phyloP scores from a whole-genome alignment of 2,329 filamentous ascomycete genomes.

The Zymoseptoria pseudotritici region DNA sequence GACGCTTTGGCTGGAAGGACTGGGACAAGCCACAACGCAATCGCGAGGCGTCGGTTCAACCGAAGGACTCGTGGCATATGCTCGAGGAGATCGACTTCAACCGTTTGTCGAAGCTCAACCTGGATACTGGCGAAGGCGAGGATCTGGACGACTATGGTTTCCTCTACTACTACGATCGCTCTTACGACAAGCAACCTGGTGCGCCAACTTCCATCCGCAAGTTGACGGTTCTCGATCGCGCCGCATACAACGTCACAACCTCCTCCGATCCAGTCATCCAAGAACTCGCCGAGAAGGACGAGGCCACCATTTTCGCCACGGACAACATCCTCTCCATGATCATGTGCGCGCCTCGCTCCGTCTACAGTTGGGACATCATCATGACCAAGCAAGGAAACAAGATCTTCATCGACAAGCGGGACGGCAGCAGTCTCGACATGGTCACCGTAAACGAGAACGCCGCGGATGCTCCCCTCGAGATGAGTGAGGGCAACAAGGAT shows the following conservation, averaged over 20 bases:
- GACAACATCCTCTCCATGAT: slow-evolving; percentile 98
- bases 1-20: slow-evolving; percentile 96
- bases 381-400: slow-evolving; percentile 90
- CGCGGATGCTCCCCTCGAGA: slow-evolving; percentile 85
- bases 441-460: slow-evolving; percentile 99
- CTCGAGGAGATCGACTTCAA: slow-evolving; percentile 98
- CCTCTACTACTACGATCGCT: slow-evolving; percentile 96
- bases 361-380: slow-evolving; percentile 98
- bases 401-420: slow-evolving; percentile 97
- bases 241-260: slow-evolving; percentile 96
- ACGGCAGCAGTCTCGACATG: slow-evolving; percentile 89
- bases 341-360: slow-evolving; percentile 93
- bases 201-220: slow-evolving; percentile 77
- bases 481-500: slow-evolving; percentile 87
- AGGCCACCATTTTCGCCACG: slow-evolving; percentile 93
- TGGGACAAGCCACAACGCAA: slow-evolving; percentile 97
- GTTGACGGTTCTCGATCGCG: slow-evolving; percentile 81
- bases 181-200: slow-evolving; percentile 87
- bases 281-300: slow-evolving; percentile 89
- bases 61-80: slow-evolving; percentile 91
- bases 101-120: slow-evolving; percentile 87
- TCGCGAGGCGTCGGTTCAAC: slow-evolving; percentile 90
- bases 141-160: slow-evolving; percentile 94
- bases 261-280: slow-evolving; percentile 94
- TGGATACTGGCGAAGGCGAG: slow-evolving; percentile 90